phyloP scores from a whole-genome alignment of 495 filamentous ascomycete species.

The Xylaria acuta region DNA sequence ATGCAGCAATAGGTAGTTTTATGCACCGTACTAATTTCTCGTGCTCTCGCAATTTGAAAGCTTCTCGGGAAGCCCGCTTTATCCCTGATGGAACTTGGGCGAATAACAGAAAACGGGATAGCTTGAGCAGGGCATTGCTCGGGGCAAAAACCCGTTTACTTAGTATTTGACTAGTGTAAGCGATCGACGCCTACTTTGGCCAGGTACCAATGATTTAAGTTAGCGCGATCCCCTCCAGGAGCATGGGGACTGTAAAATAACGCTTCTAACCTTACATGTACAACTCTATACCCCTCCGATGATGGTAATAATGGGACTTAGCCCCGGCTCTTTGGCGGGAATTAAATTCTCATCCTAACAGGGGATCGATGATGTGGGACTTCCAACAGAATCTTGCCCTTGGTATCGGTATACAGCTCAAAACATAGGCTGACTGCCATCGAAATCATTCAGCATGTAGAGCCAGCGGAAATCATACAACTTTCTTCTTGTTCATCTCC shows the following conservation, averaged over 20 bases:
- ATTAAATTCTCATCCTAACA: conserved; percentile 8
- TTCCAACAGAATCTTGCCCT: background rate
- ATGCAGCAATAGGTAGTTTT: background rate
- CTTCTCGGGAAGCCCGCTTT: background rate
- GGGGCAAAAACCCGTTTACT: background rate
- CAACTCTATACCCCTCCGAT: background rate
- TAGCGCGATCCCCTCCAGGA: background rate
- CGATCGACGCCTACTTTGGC: background rate
- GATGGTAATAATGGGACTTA: background rate
- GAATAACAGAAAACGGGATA: background rate
- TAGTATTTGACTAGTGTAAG: background rate
- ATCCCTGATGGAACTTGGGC: background rate
- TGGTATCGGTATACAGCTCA: too few species aligned
- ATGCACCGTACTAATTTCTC: background rate
- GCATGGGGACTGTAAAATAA: background rate
- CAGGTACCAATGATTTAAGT: background rate
- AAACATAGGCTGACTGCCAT: background rate
- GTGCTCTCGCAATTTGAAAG: background rate
- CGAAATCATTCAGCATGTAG: conserved; percentile 2
- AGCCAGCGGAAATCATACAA: background rate
- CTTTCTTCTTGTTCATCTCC: background rate
- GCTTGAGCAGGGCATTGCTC: background rate
- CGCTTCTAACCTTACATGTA: background rate
- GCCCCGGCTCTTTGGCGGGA: conserved; percentile 15
- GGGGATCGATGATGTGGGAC: background rate